Evolutionary conservation across 495 filamentous ascomycete genomes (phyloP), one percentile per base, ranked within the genome.

Genomic region (Podospora bellae-mahoneyi): DNA sequence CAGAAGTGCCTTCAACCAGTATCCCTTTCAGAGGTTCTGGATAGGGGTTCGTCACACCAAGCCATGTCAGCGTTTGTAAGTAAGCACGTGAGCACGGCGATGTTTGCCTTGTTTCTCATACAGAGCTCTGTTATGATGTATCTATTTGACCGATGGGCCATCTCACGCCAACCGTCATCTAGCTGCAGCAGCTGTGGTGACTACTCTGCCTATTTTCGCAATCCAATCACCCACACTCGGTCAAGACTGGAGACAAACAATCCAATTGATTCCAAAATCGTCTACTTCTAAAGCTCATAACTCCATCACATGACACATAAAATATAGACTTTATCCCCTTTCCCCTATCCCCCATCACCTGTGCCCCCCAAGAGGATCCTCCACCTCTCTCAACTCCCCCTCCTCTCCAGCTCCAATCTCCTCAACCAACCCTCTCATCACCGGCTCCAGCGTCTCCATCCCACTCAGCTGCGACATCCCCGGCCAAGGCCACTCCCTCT

Each of bases 361-460:
- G 13, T 32, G 28, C 20, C 7, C 23, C 59, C 59, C 59, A 7
- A 28, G 3, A 10, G 23, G 20, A 28, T 61, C 28, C 27, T 32
- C 28, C 6, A 27, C 10, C 16, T 16, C 30, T 65, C 53, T 70
- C 65, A 39, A 2, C 69, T 67, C 55, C 13, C 28, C 56, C 23
- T 58, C 68, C n/a, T 64, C 60, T 10, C 18, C 26, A 15, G 23
- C 19, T 4, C 19, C 54, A 27, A 54, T 26, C 27, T 62, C 65
- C 19, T 44, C 59, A 56, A 70, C 39, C 19, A 74, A n/a, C 20
- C 56, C 71, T 10, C 67, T 70, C 71, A 74, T 74, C 16, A 74
- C 30, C 44, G 68, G 68, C 56, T 72, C 72, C 13, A 74, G 26
- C 0, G 59, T 69, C 6, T 72, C 70, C 66, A 70, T 53, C 30